A percentile compares a stretch with the other conserved stretches of the same genome.
These are phyloP conservation scores for Pythium sp. DNA, from an alignment of 352 stramenopile species.

Conservation along the genomic window DNA sequence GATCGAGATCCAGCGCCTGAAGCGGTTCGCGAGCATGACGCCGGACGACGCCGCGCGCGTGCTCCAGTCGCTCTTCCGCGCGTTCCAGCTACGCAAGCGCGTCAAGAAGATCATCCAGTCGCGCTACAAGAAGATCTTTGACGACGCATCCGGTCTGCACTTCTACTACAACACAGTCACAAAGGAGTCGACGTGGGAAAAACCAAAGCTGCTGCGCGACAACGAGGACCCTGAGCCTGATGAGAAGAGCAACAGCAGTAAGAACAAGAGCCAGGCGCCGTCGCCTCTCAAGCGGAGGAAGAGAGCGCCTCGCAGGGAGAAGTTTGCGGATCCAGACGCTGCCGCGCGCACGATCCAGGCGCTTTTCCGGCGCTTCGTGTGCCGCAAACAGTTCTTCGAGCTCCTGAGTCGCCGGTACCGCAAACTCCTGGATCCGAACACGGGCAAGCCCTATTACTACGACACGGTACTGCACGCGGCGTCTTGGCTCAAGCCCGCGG, in stretches of 20 bases:
- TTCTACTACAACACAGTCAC: constrained; percentile 81
- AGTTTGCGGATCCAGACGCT: constrained; percentile 32
- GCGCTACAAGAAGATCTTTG: constrained; percentile 57
- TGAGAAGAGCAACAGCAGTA: not conserved
- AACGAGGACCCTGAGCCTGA: not conserved
- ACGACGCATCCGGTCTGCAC: constrained; percentile 39
- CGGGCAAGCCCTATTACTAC: constrained; percentile 60
- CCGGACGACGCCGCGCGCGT: constrained; percentile 51
- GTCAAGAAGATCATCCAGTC: constrained; percentile 41
- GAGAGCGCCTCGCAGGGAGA: constrained; percentile 22
- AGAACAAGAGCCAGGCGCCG: not conserved
- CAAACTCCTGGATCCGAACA: constrained; percentile 54
- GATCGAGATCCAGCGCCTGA: constrained; percentile 53
- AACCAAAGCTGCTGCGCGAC: constrained; percentile 38
- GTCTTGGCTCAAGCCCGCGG: constrained; percentile 59
- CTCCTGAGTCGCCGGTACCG: constrained; percentile 45
- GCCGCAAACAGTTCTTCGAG: constrained; percentile 40
- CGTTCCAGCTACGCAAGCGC: constrained; percentile 36
- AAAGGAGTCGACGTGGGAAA: constrained; percentile 68
- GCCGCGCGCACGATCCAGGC: constrained; percentile 61
- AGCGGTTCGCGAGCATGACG: constrained; percentile 44
- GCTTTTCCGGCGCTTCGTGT: constrained; percentile 51
- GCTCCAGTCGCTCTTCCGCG: constrained; percentile 50
- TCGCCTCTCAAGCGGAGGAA: constrained; percentile 14
- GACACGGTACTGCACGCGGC: constrained; percentile 41